Conservation (phyloP, 345 rosid genomes). For the Conringia planisiliqua region DNA sequence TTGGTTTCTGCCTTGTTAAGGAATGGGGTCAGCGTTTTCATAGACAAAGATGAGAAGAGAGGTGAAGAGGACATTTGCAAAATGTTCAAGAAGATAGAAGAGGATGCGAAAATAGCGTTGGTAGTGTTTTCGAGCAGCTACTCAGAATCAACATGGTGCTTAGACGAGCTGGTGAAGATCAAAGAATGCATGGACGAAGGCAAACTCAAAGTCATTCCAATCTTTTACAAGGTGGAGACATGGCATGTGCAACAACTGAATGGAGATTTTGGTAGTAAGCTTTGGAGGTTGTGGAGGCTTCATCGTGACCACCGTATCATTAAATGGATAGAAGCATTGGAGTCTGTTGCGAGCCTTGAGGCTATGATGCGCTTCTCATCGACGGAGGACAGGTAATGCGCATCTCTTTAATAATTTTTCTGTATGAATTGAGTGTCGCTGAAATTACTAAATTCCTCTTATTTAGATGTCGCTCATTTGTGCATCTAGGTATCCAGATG, state of each 20-base stretch:
- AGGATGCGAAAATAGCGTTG: not conserved
- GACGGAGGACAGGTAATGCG: not conserved
- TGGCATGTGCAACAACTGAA: not conserved
- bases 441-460: too few relatives aligned
- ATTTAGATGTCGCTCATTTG: too few relatives aligned
- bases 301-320: not conserved
- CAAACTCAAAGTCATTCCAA: not conserved
- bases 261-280: not conserved
- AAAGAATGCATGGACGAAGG: constrained; percentile 8
- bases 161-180: constrained; percentile 5
- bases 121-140: not conserved
- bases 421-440: too few relatives aligned
- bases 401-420: too few relatives aligned
- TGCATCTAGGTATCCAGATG: too few relatives aligned
- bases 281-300: not conserved
- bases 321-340: constrained; percentile 9
- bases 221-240: constrained; percentile 1
- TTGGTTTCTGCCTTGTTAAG: too few relatives aligned
- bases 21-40: too few relatives aligned
- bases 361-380: too few relatives aligned
- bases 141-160: not conserved
- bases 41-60: too few relatives aligned
- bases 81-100: not conserved
- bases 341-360: not conserved
- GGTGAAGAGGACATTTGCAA: too few relatives aligned